phyloP scores from a whole-genome alignment of 2,329 filamentous ascomycete species.

The Elsinoe arachidis region DNA sequence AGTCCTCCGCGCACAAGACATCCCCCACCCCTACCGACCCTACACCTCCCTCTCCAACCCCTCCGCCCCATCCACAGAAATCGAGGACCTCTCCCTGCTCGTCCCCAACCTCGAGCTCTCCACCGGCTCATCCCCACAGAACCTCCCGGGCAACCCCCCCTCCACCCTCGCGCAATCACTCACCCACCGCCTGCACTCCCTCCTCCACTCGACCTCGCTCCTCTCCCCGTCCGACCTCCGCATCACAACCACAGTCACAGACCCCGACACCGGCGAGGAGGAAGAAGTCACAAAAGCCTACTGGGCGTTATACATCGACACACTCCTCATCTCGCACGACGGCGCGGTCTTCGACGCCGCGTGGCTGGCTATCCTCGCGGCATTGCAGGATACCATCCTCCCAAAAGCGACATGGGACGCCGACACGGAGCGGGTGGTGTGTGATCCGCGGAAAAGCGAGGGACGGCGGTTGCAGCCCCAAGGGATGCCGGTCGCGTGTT shows the following conservation, averaged over 20 bases:
- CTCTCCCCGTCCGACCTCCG: conserved; percentile 60
- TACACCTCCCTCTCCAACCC: conserved; percentile 15
- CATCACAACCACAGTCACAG: conserved; percentile 53
- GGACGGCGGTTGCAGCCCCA: conserved; percentile 51
- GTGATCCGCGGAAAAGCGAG: conserved; percentile 51
- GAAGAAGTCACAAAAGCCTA: conserved; percentile 63
- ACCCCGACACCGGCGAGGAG: conserved; percentile 40
- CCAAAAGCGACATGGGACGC: conserved; percentile 76
- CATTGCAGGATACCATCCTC: conserved; percentile 66
- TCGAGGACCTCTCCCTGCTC: conserved; percentile 56
- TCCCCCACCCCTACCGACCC: conserved; percentile 50
- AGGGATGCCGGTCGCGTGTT: conserved; percentile 65
- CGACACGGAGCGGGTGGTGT: conserved; percentile 71
- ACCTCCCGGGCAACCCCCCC: conserved; percentile 76
- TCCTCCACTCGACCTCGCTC: conserved; percentile 63
- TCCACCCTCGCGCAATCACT: conserved; percentile 73
- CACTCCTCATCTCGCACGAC: conserved; percentile 89
- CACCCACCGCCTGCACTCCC: conserved; percentile 66
- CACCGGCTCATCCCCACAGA: conserved; percentile 79
- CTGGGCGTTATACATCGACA: conserved; percentile 90
- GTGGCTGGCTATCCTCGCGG: conserved; percentile 76
- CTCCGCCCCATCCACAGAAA: conserved; percentile 22
- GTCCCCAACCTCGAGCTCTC: conserved; percentile 91
- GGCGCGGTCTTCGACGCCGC: conserved; percentile 87
- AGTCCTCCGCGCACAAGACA: conserved; percentile 65